These are phyloP conservation scores for Cladorrhinum sp. DNA, from an alignment of 2,329 filamentous ascomycete species.

Conservation along the genomic window DNA sequence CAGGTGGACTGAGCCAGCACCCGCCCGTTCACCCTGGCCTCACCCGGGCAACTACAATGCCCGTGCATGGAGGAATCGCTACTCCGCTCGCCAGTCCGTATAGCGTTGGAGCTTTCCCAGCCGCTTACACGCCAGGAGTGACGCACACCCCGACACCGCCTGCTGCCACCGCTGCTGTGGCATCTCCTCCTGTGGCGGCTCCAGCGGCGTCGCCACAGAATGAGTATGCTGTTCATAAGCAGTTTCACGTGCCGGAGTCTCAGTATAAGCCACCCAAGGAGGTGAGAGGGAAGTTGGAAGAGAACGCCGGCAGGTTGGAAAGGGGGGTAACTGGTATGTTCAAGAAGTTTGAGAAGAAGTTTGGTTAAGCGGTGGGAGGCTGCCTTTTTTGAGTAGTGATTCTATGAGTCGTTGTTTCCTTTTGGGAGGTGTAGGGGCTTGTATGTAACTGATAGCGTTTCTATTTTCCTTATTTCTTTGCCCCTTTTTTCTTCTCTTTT, in stretches of 20 bases:
- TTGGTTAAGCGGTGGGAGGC: conserved; percentile 40
- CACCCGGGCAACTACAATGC: conserved; percentile 50
- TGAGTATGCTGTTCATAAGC: conserved; percentile 63
- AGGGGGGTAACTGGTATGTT: conserved; percentile 68
- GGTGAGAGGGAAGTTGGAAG: conserved; percentile 55
- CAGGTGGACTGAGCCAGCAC: conserved; percentile 17
- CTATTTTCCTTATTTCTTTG: not conserved
- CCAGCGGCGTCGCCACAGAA: conserved; percentile 36
- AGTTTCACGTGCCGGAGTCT: conserved; percentile 65
- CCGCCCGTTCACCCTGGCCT: conserved; percentile 42
- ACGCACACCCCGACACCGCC: conserved; percentile 33
- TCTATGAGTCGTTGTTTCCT: conserved; percentile 22
- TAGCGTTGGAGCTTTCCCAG: conserved; percentile 41
- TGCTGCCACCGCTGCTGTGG: conserved; percentile 33
- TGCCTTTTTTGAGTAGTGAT: conserved; percentile 36
- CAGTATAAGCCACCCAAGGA: conserved; percentile 47
- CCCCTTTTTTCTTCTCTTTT: too few species aligned
- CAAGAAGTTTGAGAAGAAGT: conserved; percentile 77
- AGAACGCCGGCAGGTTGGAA: conserved; percentile 64
- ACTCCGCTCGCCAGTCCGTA: conserved; percentile 44
- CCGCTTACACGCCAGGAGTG: conserved; percentile 28
- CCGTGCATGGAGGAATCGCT: conserved; percentile 36
- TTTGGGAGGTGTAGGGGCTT: too few species aligned
- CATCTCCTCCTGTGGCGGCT: conserved; percentile 33
- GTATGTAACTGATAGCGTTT: too few species aligned